Percentiles rank a stretch among this genome's conserved stretches.
Conservation (phyloP, 106 monocot species). For the Phalaenopsis equestris region DNA sequence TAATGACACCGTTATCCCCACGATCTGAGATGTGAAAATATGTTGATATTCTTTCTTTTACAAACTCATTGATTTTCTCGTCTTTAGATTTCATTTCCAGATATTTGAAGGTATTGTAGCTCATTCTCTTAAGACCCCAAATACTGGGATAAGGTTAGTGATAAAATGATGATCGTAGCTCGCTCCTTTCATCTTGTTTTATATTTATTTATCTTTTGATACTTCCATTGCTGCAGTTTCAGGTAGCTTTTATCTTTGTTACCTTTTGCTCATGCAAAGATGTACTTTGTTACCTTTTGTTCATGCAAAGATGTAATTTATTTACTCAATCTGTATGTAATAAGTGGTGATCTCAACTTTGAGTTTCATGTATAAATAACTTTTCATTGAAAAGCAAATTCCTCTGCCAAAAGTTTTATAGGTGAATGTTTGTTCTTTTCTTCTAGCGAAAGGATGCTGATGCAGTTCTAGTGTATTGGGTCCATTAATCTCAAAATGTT, state of each 20-base stretch:
- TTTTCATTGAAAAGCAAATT: neutral
- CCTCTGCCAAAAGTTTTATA: neutral
- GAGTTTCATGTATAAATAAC: constrained; percentile 1
- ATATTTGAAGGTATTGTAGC: neutral
- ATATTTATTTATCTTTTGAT: neutral
- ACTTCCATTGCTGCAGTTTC: neutral
- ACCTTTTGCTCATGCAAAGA: neutral
- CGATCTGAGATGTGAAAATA: constrained; percentile 29
- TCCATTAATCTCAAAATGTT: neutral
- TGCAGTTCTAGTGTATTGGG: neutral
- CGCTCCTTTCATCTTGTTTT: neutral
- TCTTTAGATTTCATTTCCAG: neutral
- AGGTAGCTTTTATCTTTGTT: neutral
- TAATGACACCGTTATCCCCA: constrained; percentile 30
- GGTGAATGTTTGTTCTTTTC: neutral
- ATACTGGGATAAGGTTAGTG: neutral
- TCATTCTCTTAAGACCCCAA: neutral
- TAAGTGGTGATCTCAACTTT: neutral
- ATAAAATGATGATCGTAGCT: neutral
- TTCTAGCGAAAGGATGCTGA: neutral
- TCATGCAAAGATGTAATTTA: neutral
- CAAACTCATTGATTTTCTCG: neutral
- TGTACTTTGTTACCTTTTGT: neutral
- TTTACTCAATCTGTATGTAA: neutral
- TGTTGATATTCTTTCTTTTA: neutral